Evolutionary conservation across 148 eudicot genomes (phyloP), one percentile per base, ranked within the genome.

Genomic region (Rhododendron ferrugineum): DNA sequence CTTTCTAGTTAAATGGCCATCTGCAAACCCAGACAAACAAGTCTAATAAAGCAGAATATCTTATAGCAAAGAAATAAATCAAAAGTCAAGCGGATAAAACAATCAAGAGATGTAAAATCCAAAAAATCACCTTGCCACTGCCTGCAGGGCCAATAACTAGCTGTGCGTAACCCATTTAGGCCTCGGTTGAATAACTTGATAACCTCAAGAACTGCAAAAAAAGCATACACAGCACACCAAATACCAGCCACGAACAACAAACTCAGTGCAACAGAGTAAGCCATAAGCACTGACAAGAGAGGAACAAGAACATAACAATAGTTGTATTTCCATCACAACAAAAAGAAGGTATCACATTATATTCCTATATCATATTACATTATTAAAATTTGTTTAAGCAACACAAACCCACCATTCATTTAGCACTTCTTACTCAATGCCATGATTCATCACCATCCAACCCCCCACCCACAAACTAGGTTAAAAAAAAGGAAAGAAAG

Each of bases 111-210:
- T 22, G 54, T 26, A 54, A 32, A 50, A 73, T 30, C 47, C 20
- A 26, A 82, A 68, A 5, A 23, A 66, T 89, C 81, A 91, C 91
- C 92, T 94, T 95, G 73, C 98, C 96, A 58, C 98, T 95, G 85
- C 98, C 98, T 10, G 98, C 98, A 85, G 98, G 98, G 78, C 98
- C 98, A 86, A 95, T 94, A 70, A 95, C 98, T 40, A 95, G 90
- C 82, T 95, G 98, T 79, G 98, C 98, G 68, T 92, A 95, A 52
- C 98, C 98, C 98, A 93, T 94, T 79, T 82, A 47, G 77, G 82
- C 80, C 50, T 74, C 47, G 26, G 87, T 30, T 42, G 85, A 73
- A 84, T 42, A 90, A 80, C 36, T 86, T 84, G 18, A 88, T 44
- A 60, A 88, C 47, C 83, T 84, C 87, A 74, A 83, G 28, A 86